Evolutionary conservation across 1,139 yeast species (phyloP).

Genomic region (Kazachstania sp.): DNA sequence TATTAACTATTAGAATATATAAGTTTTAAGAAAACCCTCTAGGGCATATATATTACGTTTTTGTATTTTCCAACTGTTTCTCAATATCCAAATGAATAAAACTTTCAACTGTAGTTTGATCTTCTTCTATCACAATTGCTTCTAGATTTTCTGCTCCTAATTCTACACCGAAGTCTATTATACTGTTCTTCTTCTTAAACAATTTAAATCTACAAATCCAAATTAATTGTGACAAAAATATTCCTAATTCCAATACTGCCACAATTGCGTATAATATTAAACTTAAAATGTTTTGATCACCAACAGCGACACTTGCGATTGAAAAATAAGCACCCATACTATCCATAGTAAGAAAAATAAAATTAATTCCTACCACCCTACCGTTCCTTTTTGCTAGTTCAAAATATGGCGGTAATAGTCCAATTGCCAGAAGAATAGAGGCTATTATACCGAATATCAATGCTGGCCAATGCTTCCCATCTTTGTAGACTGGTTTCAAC

Average conservation of each 20-base stretch:
- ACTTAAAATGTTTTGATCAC: constrained; percentile 43
- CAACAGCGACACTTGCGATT: constrained; percentile 55
- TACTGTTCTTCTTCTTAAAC: constrained; percentile 21
- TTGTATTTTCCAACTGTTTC: no score
- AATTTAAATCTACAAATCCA: constrained; percentile 58
- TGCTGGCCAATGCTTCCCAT: constrained; percentile 59
- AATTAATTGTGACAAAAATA: constrained; percentile 55
- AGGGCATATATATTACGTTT: no score
- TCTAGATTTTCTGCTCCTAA: no score
- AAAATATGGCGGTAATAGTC: constrained; percentile 81
- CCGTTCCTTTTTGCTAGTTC: constrained; percentile 76
- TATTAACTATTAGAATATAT: no score
- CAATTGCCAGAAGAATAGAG: constrained; percentile 62
- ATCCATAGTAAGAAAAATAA: constrained; percentile 70
- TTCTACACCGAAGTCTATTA: no score
- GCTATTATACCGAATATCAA: constrained; percentile 73
- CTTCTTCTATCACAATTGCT: no score
- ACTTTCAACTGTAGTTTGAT: no score
- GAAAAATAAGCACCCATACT: constrained; percentile 75
- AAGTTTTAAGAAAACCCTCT: no score
- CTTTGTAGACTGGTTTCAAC: constrained; percentile 52
- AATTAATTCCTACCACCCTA: constrained; percentile 80
- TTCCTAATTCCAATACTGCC: constrained; percentile 67
- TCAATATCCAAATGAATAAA: no score
- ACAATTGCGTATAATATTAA: constrained; percentile 66